Evolutionary conservation across 495 filamentous ascomycete species (phyloP).

Genomic region (Sphaerosporella brunnea): DNA sequence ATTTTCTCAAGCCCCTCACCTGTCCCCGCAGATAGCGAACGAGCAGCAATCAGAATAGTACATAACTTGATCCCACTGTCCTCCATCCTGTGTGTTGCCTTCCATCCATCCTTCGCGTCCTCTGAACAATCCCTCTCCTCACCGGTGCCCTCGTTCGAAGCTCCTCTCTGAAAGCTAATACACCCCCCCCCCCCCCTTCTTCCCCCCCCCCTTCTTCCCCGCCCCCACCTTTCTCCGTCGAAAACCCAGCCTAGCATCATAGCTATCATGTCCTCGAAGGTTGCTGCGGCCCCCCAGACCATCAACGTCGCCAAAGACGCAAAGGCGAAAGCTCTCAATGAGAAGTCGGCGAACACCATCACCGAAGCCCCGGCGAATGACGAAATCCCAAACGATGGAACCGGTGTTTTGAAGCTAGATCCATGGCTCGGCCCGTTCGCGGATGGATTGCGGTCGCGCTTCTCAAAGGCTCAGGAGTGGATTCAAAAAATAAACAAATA

Average conservation of each 20-base stretch:
- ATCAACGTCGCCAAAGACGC: not conserved
- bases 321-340: not conserved
- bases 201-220: too few species aligned
- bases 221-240: too few species aligned
- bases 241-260: too few species aligned
- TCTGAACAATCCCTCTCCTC: not conserved
- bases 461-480: constrained; percentile 70
- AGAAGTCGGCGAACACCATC: not conserved
- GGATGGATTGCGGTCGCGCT: constrained; percentile 57
- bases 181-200: too few species aligned
- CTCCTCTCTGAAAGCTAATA: too few species aligned
- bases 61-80: too few species aligned
- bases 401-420: constrained; percentile 75
- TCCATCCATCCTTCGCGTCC: not conserved
- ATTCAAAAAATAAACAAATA: constrained; percentile 60
- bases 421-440: constrained; percentile 79
- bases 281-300: not conserved
- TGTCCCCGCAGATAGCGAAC: too few species aligned
- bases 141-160: too few species aligned
- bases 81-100: too few species aligned
- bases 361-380: not conserved
- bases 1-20: too few species aligned
- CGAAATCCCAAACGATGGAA: constrained; percentile 18
- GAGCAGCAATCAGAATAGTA: too few species aligned
- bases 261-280: too few species aligned